A percentile compares a stretch with the other conserved stretches of the same genome.
Evolutionary conservation across 2,329 filamentous ascomycete genomes (phyloP).

Genomic region (Dactylellina drechsleri): DNA sequence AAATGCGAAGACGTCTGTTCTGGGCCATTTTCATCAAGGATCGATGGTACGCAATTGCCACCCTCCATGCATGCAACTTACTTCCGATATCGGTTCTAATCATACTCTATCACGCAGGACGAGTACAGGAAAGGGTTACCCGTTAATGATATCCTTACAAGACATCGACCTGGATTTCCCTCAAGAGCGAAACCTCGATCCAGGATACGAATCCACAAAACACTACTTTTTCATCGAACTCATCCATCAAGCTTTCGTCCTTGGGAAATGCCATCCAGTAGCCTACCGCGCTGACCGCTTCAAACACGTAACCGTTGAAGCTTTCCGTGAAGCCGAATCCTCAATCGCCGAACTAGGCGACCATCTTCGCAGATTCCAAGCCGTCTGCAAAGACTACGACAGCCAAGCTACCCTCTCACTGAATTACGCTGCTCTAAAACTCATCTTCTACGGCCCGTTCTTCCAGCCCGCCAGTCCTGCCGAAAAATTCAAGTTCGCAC

Average conservation of each 20-base stretch:
- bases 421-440: constrained; percentile 54
- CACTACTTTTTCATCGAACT: constrained; percentile 57
- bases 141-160: constrained; percentile 56
- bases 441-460: constrained; percentile 57
- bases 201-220: constrained; percentile 34
- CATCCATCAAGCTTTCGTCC: constrained; percentile 54
- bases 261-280: constrained; percentile 55
- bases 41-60: constrained; percentile 51
- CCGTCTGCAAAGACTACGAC: constrained; percentile 40
- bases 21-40: constrained; percentile 58
- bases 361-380: constrained; percentile 37
- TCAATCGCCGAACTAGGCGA: constrained; percentile 45
- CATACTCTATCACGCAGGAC: constrained; percentile 34
- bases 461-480: constrained; percentile 52
- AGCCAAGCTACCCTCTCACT: constrained; percentile 54
- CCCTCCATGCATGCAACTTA: neutral
- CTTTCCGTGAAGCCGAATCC: constrained; percentile 55
- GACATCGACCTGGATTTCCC: constrained; percentile 56
- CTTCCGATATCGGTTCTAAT: constrained; percentile 9
- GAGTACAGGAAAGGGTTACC: constrained; percentile 57
- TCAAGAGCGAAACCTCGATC: constrained; percentile 54
- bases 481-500: constrained; percentile 49
- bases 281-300: constrained; percentile 56
- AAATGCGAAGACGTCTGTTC: constrained; percentile 57
- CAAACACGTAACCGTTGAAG: constrained; percentile 41